phyloP scores from a whole-genome alignment of 331 rosid species.

The Pyrus hybrid region DNA sequence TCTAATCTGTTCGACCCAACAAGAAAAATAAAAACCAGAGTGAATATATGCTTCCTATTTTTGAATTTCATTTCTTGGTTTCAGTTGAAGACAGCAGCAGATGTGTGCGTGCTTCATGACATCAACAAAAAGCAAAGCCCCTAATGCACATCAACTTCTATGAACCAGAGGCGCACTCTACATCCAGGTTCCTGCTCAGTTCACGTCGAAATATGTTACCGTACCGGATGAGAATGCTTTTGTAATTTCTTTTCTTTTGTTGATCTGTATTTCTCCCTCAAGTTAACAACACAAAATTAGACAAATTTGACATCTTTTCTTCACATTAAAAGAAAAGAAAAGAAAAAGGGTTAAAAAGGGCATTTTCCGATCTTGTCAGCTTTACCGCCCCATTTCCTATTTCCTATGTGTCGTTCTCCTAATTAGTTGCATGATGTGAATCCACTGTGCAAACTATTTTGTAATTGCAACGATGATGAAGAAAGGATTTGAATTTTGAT shows the following conservation, averaged over 20 bases:
- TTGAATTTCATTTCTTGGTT: conserved; percentile 16
- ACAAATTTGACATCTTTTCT: neutral
- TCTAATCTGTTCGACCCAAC: neutral
- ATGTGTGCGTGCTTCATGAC: conserved; percentile 71
- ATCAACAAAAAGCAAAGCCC: conserved; percentile 57
- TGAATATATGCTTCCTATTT: neutral
- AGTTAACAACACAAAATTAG: neutral
- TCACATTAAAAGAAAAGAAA: neutral
- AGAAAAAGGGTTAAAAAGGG: neutral
- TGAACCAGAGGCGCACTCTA: neutral
- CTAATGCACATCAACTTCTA: conserved; percentile 14
- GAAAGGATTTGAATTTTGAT: neutral
- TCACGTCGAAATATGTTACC: neutral
- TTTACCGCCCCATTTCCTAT: neutral
- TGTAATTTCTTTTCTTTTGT: neutral
- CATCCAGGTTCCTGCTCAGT: neutral
- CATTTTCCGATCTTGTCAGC: neutral
- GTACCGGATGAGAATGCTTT: neutral
- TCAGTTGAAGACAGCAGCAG: conserved; percentile 97
- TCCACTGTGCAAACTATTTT: neutral
- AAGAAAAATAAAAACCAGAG: neutral
- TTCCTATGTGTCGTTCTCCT: neutral
- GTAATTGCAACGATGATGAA: neutral
- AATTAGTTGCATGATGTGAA: neutral
- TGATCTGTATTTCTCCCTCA: neutral